Evolutionary conservation across 768 basidiomycete genomes (phyloP), one percentile per base, ranked within the genome.

Genomic region (Boletus rubropictus): DNA sequence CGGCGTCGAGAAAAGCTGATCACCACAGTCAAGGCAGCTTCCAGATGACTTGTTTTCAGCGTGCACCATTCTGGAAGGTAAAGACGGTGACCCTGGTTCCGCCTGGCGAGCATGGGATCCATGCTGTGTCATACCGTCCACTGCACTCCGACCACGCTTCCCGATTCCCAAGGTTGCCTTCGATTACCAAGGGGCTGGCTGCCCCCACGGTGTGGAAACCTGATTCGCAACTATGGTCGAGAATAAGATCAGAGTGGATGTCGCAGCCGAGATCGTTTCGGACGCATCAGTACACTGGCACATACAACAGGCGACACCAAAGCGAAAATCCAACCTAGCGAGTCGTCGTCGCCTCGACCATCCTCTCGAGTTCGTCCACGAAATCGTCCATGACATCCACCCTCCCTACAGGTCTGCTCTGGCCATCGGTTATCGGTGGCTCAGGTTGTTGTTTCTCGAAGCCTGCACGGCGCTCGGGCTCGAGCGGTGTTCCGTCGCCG

Each of bases 301-400:
- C 9, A 22, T 7, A 35, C 18, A 40, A 11, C 7, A 8, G 25
- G 7, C 14, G 22, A 43, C 24, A 17, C 32, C 15, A 33, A 7
- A 41, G 10, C 25, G 5, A 20, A 20, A 18, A 25, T 17, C 0
- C 17, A 14, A 25, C 40, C 25, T 28, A 28, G 21, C 12, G 39
- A 18, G 40, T 11, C 9, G 20, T 4, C 11, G 25, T 4, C 14
- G 12, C 1, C 6, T 46, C 31, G 1, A 82, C 81, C 63, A 94
- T 63, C 22, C 75, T 82, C 29, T 85, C 89, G 35, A 93, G 70
- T 53, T 85, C 82, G 55, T 87, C 80, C n/a, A 90, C 87, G 24
- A 92, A 66, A 52, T 86, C 81, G 41, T 88, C 83, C 86, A 93
- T 89, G 14, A 84, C 83, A 31, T 83, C 81, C 52, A 66, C 71